Evolutionary conservation across 257 asterid species (phyloP).

Genomic region (Nicotiana attenuata): DNA sequence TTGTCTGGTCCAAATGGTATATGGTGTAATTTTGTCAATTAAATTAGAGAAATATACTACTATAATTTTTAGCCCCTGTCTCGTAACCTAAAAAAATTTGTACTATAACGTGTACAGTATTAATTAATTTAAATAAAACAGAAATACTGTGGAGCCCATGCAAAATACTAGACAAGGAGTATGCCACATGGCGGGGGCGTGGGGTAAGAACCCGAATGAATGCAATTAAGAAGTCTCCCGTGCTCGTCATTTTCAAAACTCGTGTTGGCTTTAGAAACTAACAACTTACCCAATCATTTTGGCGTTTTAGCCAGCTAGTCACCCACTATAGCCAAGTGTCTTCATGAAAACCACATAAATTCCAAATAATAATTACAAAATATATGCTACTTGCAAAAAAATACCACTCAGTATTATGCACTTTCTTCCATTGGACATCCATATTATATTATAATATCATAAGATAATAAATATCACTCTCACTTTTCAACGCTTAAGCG

Average conservation of each 20-base stretch:
- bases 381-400: neutral
- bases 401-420: neutral
- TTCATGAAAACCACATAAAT: neutral
- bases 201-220: neutral
- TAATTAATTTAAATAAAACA: too few species aligned
- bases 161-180: neutral
- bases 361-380: neutral
- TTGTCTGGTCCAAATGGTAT: too few species aligned
- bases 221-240: neutral
- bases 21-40: too few species aligned
- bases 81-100: too few species aligned
- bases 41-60: too few species aligned
- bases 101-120: too few species aligned
- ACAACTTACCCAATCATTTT: neutral
- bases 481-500: conserved; percentile 11
- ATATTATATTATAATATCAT: too few species aligned
- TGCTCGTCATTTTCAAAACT: neutral
- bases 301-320: neutral
- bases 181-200: neutral
- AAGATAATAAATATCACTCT: neutral
- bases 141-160: neutral
- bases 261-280: neutral
- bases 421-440: neutral
- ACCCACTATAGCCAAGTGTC: neutral
- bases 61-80: too few species aligned